Base-by-base conservation (phyloP, 331 rosid genomes). In the Prunus yedoensis region DNA sequence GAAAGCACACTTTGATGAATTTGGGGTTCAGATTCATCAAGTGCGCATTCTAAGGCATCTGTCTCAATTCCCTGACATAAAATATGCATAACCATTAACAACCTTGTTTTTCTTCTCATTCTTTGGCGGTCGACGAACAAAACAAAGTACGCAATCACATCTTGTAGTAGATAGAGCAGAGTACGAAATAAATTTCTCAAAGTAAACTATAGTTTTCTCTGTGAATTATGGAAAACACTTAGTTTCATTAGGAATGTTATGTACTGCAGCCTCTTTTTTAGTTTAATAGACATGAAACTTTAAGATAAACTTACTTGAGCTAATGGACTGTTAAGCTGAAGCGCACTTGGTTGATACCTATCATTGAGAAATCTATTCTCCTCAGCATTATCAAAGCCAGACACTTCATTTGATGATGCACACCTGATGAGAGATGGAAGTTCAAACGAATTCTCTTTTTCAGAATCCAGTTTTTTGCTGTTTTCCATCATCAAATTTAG, bases 371-470 rank as follows among this genome's bases (percentile, higher is more conserved):
- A 14, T 47, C 47, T 45, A 56, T 75, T 56, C 53, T 75, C 79
- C 45, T 70, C 64, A 27, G 58, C 53, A 53, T 58, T 74, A 78
- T 94, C 96, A 78, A 92, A 94, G 51, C 87, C 96, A 69, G 68
- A 74, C 66, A 89, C 81, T 70, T 87, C 88, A 74, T 77, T 77
- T 66, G 96, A 75, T 47, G 95, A 85, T 80, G 88, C 88, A 67
- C 71, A 65, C 78, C 69, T 78, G 63, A 89, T 85, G 8, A 90
- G 90, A 77, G 96, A 35, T 79, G 97, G 99, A 80, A 81, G 82
- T 74, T 80, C 90, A 38, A 81, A 30, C 10, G 72, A 68, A 10
- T 56, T 83, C 74, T 70, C 79, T 49, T 75, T 83, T 53, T 16
- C 32, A 32, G 79, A 51, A 62, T 76, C 90, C 73, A 71, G 10